A percentile compares a stretch with the other conserved stretches of the same genome.
phyloP scores from a whole-genome alignment of 2,329 filamentous ascomycete species.

The Aspergillaceae sp. region DNA sequence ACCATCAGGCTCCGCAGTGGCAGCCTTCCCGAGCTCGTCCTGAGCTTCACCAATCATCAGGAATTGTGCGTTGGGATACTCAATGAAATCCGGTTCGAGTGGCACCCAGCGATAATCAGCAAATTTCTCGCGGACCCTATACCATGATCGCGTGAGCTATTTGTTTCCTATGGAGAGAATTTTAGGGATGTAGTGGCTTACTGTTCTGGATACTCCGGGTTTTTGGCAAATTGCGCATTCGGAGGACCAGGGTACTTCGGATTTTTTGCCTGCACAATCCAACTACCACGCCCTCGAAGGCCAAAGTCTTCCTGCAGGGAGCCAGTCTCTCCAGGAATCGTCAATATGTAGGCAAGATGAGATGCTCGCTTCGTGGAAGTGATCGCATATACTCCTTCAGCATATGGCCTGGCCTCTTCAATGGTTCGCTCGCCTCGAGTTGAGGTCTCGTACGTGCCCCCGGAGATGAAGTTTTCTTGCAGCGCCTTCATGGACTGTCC shows the following conservation, averaged over 20 bases:
- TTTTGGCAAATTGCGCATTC: constrained; percentile 54
- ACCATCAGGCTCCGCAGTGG: constrained; percentile 21
- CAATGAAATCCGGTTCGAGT: constrained; percentile 61
- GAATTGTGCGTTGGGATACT: constrained; percentile 67
- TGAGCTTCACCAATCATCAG: constrained; percentile 60
- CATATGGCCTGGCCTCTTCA: constrained; percentile 65
- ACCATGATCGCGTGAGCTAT: not conserved
- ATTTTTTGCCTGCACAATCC: constrained; percentile 72
- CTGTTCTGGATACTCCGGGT: constrained; percentile 62
- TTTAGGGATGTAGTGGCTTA: constrained; percentile 30
- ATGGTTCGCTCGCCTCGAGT: constrained; percentile 60
- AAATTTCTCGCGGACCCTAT: constrained; percentile 63
- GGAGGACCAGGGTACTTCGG: constrained; percentile 60
- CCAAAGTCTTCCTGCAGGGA: constrained; percentile 70
- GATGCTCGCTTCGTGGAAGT: constrained; percentile 62
- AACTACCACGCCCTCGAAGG: constrained; percentile 62
- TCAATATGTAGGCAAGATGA: constrained; percentile 73
- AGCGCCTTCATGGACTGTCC: constrained; percentile 57
- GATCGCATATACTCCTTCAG: constrained; percentile 77
- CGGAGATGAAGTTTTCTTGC: constrained; percentile 62
- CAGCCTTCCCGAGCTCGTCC: constrained; percentile 27
- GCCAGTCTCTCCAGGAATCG: constrained; percentile 59
- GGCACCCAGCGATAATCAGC: constrained; percentile 64
- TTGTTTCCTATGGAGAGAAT: not conserved
- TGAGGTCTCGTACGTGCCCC: constrained; percentile 64